Evolutionary conservation across 176 grass and related monocot genomes (phyloP), one percentile per base, ranked within the genome.

Genomic region (Thalia dealbata): DNA sequence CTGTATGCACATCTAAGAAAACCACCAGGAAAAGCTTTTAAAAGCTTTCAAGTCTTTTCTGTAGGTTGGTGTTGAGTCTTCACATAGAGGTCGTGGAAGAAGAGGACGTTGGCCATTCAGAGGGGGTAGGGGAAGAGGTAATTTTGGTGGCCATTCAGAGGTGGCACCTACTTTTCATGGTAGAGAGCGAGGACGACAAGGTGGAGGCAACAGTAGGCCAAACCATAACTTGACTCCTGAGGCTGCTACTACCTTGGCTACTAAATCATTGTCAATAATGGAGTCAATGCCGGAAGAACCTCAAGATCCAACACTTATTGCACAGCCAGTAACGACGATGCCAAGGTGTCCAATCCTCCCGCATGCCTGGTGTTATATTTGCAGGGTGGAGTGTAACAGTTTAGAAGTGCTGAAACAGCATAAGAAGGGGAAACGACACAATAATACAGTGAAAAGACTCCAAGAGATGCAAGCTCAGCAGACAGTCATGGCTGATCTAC

Each of bases 301-400:
- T 2, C 32, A 38, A 4, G 32, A 38, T 7, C 64, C 63, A 70
- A 62, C 69, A 66, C 66, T 63, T 28, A 27, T 32, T 50, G 56
- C 62, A 64, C 22, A 50, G 1, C 27, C 43, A 50, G 52, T 56
- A 76, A 76, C 25, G 27, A 29, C 24, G 27, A 2, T 54, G 11
- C 43, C 73, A 68, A 32, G 6, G 23, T 67, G 10, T 29, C 69
- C 58, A 80, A 50, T 69, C 38, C 78, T 67, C 43, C 73, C 77
- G 52, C 46, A 64, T 80, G 83, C 83, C 43, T 89, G 87, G 87
- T 89, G 87, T 26, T 83, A 89, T 71, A 77, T 89, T 82, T 89
- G 87, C 45, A 66, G 87, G 76, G 83, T 89, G 28, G 87, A 79
- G 12, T 89, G 87, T 63, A 89, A 85, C 74, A 89, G 87, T 50